Percentiles rank a stretch among this genome's conserved stretches.
Conservation (phyloP, 148 eudicot genomes). For the Rhododendron mucronatum region DNA sequence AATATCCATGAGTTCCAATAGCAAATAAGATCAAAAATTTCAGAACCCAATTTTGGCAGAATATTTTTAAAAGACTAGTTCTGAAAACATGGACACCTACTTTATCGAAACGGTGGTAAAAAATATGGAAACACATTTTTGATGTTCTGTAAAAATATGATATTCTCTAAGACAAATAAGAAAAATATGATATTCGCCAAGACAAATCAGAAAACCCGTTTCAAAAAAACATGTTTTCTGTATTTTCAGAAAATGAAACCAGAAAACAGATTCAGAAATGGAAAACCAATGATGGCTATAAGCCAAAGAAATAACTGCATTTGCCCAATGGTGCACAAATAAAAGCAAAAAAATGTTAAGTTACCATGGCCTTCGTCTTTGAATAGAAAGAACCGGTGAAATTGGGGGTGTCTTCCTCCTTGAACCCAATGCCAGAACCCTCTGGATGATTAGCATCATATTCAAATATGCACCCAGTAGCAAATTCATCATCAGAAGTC, state of each 20-base stretch:
- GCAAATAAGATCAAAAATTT: background rate
- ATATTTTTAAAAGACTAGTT: background rate
- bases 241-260: background rate
- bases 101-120: background rate
- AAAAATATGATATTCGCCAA: background rate
- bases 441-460: conserved; percentile 54
- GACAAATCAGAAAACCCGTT: background rate
- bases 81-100: background rate
- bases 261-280: background rate
- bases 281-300: background rate
- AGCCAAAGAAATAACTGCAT: background rate
- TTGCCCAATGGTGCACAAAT: background rate
- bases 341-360: background rate
- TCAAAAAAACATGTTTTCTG: background rate
- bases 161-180: background rate
- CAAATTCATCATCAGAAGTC: conserved; percentile 55
- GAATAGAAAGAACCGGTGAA: conserved; percentile 68
- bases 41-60: background rate
- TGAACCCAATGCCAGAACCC: conserved; percentile 69
- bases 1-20: background rate
- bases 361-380: conserved; percentile 78
- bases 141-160: background rate
- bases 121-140: background rate
- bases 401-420: conserved; percentile 72
- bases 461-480: conserved; percentile 75